These are phyloP conservation scores for Aurinia saxatilis DNA, from an alignment of 345 rosid genomes.

Conservation along the genomic window DNA sequence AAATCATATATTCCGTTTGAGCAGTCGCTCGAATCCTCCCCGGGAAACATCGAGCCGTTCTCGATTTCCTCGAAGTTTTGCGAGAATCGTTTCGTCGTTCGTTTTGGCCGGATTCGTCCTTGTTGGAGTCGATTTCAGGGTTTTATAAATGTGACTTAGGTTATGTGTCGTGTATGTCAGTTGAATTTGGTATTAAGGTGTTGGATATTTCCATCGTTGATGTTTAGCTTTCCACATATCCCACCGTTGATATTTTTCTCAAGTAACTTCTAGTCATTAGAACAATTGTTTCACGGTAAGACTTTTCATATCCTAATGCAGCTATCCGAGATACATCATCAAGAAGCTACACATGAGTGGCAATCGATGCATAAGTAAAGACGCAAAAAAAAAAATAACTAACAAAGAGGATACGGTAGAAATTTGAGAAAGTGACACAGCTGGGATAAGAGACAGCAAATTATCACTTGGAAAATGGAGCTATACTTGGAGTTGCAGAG, in stretches of 20 bases:
- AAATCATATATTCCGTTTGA: slow-evolving; percentile 56
- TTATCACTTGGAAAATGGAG: slow-evolving; percentile 24
- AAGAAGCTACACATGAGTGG: slow-evolving; percentile 50
- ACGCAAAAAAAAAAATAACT: background rate
- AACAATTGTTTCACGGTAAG: slow-evolving; percentile 77
- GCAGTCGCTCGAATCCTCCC: slow-evolving; percentile 59
- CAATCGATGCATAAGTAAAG: slow-evolving; percentile 21
- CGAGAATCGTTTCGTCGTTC: slow-evolving; percentile 45
- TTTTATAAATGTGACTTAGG: slow-evolving; percentile 48
- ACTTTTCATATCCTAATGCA: slow-evolving; percentile 82
- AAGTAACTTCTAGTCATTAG: slow-evolving; percentile 74
- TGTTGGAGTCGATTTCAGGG: slow-evolving; percentile 36
- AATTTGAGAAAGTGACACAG: background rate
- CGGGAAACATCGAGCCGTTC: slow-evolving; percentile 35
- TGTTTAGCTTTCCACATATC: slow-evolving; percentile 67
- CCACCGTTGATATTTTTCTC: slow-evolving; percentile 49
- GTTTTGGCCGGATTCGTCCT: slow-evolving; percentile 72
- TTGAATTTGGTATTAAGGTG: slow-evolving; percentile 46
- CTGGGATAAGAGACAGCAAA: slow-evolving; percentile 13
- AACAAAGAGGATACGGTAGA: background rate
- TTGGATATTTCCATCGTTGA: slow-evolving; percentile 46
- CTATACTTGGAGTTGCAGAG: slow-evolving; percentile 64
- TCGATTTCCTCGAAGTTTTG: slow-evolving; percentile 49
- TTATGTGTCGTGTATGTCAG: slow-evolving; percentile 35
- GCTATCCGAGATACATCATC: slow-evolving; percentile 86